Conservation (phyloP, 352 stramenopile species). For the Globisporangium mamillatum region DNA sequence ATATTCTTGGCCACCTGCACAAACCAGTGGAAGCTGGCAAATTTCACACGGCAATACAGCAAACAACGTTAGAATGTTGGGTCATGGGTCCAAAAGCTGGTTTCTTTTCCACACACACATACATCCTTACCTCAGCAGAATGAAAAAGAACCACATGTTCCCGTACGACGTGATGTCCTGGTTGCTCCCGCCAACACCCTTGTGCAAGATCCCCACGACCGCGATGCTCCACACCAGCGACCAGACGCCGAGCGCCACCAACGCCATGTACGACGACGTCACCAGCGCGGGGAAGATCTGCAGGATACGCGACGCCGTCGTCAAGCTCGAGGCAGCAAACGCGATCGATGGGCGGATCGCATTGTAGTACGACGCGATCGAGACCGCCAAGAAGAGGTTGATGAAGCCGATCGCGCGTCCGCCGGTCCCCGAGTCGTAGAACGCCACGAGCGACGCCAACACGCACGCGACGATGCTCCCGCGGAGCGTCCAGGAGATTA, state of each 20-base stretch:
- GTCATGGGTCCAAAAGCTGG: background rate
- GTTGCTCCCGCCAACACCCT: constrained; percentile 33
- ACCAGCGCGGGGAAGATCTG: constrained; percentile 74
- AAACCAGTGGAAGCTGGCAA: constrained; percentile 76
- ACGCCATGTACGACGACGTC: constrained; percentile 56
- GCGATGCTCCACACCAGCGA: constrained; percentile 75
- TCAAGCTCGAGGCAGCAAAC: constrained; percentile 79
- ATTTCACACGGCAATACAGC: background rate
- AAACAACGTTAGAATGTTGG: background rate
- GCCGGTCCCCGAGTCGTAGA: constrained; percentile 66
- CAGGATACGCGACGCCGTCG: constrained; percentile 66
- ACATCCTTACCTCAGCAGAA: constrained; percentile 67
- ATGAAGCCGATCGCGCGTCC: constrained; percentile 81
- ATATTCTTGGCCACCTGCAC: constrained; percentile 83
- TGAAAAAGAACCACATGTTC: constrained; percentile 83
- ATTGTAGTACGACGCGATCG: constrained; percentile 64
- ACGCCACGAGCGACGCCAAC: constrained; percentile 45
- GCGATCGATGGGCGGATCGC: constrained; percentile 62
- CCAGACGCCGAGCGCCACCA: constrained; percentile 65
- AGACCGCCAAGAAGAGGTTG: constrained; percentile 75
- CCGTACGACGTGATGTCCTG: constrained; percentile 62
- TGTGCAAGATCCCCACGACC: constrained; percentile 69
- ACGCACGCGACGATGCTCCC: constrained; percentile 57
- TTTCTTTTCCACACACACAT: background rate
- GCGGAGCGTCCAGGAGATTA: constrained; percentile 74